Conservation (phyloP, 108 stramenopile species). For the Schizochytrium sp. region DNA sequence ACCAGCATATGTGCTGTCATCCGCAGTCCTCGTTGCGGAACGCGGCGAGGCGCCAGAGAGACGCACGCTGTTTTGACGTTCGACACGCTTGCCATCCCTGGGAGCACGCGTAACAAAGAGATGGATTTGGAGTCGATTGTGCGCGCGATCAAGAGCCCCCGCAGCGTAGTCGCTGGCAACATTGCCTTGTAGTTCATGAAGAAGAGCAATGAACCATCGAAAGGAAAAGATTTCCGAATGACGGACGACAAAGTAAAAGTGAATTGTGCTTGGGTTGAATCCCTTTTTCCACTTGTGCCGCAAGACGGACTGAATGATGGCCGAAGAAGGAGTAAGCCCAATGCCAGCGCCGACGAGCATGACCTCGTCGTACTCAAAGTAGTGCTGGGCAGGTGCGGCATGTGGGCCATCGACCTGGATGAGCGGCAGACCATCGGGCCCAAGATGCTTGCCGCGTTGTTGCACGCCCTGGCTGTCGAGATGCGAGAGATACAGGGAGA, state of each 20-base stretch:
- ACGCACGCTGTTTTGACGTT: not conserved
- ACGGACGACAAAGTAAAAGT: conserved; percentile 39
- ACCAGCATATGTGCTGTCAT: not conserved
- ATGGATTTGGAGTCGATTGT: conserved; percentile 25
- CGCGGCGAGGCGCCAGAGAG: not conserved
- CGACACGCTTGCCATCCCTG: not conserved
- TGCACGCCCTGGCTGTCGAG: not conserved
- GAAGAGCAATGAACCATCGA: conserved; percentile 27
- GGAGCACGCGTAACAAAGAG: conserved; percentile 23
- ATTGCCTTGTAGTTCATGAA: conserved; percentile 9
- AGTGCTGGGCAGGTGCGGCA: conserved; percentile 35
- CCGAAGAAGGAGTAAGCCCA: conserved; percentile 35
- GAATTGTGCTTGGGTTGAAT: conserved; percentile 32
- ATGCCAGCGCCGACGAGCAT: conserved; percentile 39
- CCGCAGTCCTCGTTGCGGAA: too few species aligned
- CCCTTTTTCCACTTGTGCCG: conserved; percentile 44
- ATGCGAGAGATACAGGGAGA: not conserved
- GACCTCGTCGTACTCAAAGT: conserved; percentile 22
- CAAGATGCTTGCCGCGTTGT: conserved; percentile 22
- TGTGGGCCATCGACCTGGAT: conserved; percentile 41
- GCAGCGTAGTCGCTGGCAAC: not conserved
- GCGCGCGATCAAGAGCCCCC: not conserved
- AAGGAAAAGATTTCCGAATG: conserved; percentile 36
- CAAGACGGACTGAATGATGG: conserved; percentile 30
- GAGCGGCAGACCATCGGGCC: conserved; percentile 29